phyloP scores from a whole-genome alignment of 164 flowering plant genomes.

The Pachysandra terminalis region DNA sequence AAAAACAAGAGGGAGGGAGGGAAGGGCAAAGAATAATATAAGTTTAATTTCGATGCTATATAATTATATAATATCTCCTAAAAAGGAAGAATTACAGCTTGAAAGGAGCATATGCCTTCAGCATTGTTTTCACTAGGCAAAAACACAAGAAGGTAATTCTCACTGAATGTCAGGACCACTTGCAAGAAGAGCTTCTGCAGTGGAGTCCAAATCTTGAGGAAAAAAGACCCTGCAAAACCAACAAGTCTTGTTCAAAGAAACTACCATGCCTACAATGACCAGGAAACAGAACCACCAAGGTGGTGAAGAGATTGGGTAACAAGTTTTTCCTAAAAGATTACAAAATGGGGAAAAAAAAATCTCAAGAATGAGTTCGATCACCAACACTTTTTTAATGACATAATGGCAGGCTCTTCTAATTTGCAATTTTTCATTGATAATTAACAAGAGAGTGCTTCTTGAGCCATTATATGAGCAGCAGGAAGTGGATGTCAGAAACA shows the following conservation, averaged over 20 bases:
- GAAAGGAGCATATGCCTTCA: neutral
- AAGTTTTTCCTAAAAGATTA: too few relatives aligned
- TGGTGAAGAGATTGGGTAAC: neutral
- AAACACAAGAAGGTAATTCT: neutral
- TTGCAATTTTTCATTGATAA: too few relatives aligned
- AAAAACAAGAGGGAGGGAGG: too few relatives aligned
- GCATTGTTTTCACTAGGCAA: neutral
- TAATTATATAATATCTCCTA: too few relatives aligned
- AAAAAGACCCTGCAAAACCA: conserved; percentile 78
- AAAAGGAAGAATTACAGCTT: neutral
- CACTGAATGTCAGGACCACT: conserved; percentile 12
- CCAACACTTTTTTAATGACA: too few relatives aligned
- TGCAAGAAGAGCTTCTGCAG: conserved; percentile 71
- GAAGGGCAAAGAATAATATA: too few relatives aligned
- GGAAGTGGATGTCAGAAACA: neutral
- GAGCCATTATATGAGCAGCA: too few relatives aligned
- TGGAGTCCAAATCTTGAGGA: conserved; percentile 86
- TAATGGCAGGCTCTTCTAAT: too few relatives aligned
- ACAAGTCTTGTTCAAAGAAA: neutral
- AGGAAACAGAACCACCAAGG: neutral
- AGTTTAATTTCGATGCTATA: neutral
- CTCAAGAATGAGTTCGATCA: too few relatives aligned
- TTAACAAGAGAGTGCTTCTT: too few relatives aligned
- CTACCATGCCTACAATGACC: neutral
- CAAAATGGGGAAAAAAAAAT: too few relatives aligned